Base-by-base conservation (phyloP, 495 filamentous ascomycete species). In the Xylaria grammica region DNA sequence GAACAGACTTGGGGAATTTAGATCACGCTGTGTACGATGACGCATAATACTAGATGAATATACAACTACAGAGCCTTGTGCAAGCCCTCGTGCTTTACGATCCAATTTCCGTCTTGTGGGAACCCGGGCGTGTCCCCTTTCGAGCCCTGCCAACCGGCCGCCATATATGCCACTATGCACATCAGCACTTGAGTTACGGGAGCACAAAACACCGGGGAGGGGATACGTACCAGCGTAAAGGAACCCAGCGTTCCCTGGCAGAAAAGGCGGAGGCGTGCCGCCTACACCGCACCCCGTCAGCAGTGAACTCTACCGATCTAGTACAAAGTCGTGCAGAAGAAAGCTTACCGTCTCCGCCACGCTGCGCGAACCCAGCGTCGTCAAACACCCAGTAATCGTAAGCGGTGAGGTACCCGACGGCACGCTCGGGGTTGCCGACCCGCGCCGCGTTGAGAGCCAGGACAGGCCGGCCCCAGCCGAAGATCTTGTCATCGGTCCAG, bases 401-500 rank as follows among this genome's bases (percentile, higher is more conserved):
- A 11, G 67, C 67, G 5, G 76, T 72, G 22, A 80, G 60, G 68
- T 73, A 77, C 17, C 65, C 64, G 49, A 79, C 69, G 11, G 79
- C 77, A 19, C 66, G 64, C 32, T 78, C 73, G 22, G 63, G 60
- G 15, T 77, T 70, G 3, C 74, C 73, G 11, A 79, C 55, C 29
- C 70, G 60, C 11, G 74, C 77, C 20, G 73, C 67, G 40, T 77
- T 79, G 66, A 81, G 78, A 2, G 77, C 74, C 9, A 80, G 54
- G 3, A 72, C 69, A 20, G 75, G 77, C 55, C 78, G 76, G 26
- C 79, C 78, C 78, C 77, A 80, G 2, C 76, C 75, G 46, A 72
- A 79, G 24, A 75, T 74, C 46, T 75, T 69, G 19, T 70, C 70
- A 42, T 80, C 78, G 36, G 75, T 75, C 78, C 77, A 81, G 49